A percentile compares a stretch with the other conserved stretches of the same genome.
These are phyloP conservation scores for Neurospora africana DNA, from an alignment of 495 filamentous ascomycete genomes.

Conservation along the genomic window DNA sequence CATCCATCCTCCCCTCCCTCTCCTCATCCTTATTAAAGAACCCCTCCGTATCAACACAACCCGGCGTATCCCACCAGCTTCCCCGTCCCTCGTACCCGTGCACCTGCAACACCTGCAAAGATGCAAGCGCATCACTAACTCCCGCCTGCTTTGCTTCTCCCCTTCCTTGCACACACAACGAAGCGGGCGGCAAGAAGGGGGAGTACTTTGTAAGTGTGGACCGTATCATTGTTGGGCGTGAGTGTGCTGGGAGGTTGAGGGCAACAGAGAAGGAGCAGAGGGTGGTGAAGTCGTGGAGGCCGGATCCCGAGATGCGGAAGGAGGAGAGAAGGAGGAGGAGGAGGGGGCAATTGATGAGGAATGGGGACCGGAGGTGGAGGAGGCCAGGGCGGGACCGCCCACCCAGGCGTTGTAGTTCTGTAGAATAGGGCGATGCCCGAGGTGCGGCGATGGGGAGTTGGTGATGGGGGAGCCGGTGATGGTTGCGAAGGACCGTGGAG, in stretches of 20 bases:
- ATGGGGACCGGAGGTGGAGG: background rate
- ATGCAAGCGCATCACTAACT: background rate
- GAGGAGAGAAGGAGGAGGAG: background rate
- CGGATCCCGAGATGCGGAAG: background rate
- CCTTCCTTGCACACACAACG: no score
- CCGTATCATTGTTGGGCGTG: background rate
- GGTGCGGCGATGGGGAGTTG: background rate
- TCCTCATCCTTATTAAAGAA: background rate
- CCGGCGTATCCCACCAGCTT: background rate
- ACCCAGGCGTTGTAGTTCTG: constrained; percentile 8
- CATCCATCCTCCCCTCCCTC: no score
- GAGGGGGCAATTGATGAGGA: background rate
- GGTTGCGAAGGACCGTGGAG: background rate
- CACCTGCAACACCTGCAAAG: constrained; percentile 8
- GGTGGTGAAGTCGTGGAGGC: background rate
- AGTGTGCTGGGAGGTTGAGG: background rate
- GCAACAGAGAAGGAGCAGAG: constrained; percentile 6
- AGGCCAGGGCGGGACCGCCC: background rate
- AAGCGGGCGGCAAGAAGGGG: constrained; percentile 3
- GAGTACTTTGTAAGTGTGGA: background rate
- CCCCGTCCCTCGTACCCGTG: background rate
- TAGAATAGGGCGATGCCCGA: background rate
- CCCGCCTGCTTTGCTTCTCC: background rate
- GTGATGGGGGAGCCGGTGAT: constrained; percentile 1
- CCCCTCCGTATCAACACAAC: background rate